A percentile compares a stretch with the other conserved stretches of the same genome.
Conservation (phyloP, 208 protist genomes). For the Leishmania major region DNA sequence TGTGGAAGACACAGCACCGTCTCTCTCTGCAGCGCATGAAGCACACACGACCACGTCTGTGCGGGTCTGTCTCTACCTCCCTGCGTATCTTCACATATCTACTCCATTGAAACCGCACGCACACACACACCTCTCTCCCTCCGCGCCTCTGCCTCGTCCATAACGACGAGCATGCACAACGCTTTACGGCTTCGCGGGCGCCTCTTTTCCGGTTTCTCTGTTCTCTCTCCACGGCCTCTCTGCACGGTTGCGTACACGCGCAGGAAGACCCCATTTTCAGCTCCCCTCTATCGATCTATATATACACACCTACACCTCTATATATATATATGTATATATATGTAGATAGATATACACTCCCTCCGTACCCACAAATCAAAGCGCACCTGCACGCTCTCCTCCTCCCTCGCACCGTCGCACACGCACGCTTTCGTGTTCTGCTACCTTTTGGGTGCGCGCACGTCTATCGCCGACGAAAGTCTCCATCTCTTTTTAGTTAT, state of each 20-base stretch:
- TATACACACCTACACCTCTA: too few relatives aligned
- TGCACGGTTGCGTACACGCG: neutral
- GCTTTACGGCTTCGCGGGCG: neutral
- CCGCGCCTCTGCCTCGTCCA: neutral
- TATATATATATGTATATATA: too few relatives aligned
- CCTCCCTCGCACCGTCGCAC: too few relatives aligned
- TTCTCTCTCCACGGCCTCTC: neutral
- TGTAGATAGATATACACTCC: too few relatives aligned
- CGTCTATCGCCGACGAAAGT: neutral
- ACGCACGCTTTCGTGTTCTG: too few relatives aligned
- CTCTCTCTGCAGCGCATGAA: neutral
- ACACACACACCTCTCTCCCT: neutral
- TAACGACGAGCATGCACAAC: neutral
- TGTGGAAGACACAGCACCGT: neutral
- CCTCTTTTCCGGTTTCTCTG: neutral
- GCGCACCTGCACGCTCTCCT: too few relatives aligned
- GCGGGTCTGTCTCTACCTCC: neutral
- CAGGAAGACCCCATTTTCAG: too few relatives aligned
- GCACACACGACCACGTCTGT: neutral
- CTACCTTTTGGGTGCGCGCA: neutral
- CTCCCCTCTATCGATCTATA: too few relatives aligned
- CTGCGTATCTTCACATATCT: neutral
- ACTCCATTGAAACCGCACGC: neutral
- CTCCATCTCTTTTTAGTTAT: neutral
- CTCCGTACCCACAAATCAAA: neutral